These are phyloP conservation scores for Curvularia hawaiiensis DNA, from an alignment of 2,329 filamentous ascomycete species.

Conservation along the genomic window DNA sequence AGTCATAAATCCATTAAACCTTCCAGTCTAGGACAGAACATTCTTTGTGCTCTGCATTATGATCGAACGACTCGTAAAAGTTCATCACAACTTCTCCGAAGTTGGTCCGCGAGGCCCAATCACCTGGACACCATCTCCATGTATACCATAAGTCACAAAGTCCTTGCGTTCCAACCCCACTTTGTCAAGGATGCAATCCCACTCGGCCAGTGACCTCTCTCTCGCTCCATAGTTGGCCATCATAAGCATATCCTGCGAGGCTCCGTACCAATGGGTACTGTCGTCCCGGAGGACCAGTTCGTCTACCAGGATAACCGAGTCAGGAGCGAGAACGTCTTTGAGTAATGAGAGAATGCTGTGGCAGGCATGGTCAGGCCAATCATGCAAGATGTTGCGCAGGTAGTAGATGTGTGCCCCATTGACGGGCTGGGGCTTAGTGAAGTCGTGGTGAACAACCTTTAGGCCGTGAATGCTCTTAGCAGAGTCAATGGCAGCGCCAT, in stretches of 20 bases:
- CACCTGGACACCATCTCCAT: conserved; percentile 13
- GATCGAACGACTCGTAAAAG: neutral
- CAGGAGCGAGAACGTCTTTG: conserved; percentile 10
- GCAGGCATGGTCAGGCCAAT: conserved; percentile 11
- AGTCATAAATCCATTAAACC: too few relatives aligned
- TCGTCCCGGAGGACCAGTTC: conserved; percentile 7
- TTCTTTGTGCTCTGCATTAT: too few relatives aligned
- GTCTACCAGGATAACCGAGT: conserved; percentile 11
- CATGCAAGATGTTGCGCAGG: conserved; percentile 11
- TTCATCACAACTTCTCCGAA: conserved; percentile 1
- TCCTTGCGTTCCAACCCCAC: conserved; percentile 11
- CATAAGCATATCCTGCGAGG: conserved; percentile 12
- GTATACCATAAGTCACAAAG: conserved; percentile 9
- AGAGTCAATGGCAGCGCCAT: conserved; percentile 10
- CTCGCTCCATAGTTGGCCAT: conserved; percentile 12
- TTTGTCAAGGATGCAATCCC: conserved; percentile 7
- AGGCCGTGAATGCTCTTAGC: conserved; percentile 5
- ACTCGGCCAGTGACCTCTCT: conserved; percentile 9
- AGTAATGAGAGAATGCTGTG: conserved; percentile 4
- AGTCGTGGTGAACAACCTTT: conserved; percentile 8
- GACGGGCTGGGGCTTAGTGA: conserved; percentile 7
- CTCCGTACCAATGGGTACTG: conserved; percentile 10
- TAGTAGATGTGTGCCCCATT: conserved; percentile 8
- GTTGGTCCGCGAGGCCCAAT: neutral
- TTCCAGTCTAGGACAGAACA: too few relatives aligned